Conservation (phyloP, 2,329 filamentous ascomycete species). For the Didymella keratinophila region DNA sequence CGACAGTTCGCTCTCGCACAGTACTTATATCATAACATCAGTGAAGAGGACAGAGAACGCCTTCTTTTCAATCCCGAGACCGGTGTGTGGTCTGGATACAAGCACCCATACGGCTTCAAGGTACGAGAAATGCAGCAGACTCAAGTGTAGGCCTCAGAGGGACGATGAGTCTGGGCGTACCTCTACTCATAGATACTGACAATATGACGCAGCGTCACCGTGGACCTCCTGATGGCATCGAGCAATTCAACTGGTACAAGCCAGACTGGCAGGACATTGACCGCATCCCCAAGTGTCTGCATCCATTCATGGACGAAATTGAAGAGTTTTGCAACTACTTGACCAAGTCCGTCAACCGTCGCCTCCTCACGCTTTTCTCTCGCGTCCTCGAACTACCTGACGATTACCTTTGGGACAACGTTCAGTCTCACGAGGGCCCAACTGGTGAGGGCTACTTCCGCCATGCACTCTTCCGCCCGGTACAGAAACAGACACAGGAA, state of each 20-base stretch:
- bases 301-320: conserved; percentile 61
- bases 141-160: too few species aligned
- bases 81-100: conserved; percentile 61
- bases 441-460: conserved; percentile 38
- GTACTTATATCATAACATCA: conserved; percentile 60
- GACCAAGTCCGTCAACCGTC: conserved; percentile 58
- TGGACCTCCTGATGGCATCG: conserved; percentile 58
- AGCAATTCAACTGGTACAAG: conserved; percentile 64
- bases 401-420: conserved; percentile 35
- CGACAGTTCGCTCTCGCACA: conserved; percentile 61
- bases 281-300: conserved; percentile 57
- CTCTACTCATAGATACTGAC: background rate
- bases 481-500: conserved; percentile 34
- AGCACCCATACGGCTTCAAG: conserved; percentile 59
- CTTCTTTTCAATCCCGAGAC: conserved; percentile 59
- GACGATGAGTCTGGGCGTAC: background rate
- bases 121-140: too few species aligned
- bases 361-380: conserved; percentile 38
- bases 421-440: conserved; percentile 33
- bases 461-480: conserved; percentile 34
- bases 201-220: conserved; percentile 41
- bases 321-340: conserved; percentile 57
- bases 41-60: conserved; percentile 58
- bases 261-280: conserved; percentile 55
- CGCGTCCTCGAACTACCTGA: conserved; percentile 36